These are phyloP conservation scores for Plasmodium ovale DNA, from an alignment of 169 alveolate species.

Conservation along the genomic window DNA sequence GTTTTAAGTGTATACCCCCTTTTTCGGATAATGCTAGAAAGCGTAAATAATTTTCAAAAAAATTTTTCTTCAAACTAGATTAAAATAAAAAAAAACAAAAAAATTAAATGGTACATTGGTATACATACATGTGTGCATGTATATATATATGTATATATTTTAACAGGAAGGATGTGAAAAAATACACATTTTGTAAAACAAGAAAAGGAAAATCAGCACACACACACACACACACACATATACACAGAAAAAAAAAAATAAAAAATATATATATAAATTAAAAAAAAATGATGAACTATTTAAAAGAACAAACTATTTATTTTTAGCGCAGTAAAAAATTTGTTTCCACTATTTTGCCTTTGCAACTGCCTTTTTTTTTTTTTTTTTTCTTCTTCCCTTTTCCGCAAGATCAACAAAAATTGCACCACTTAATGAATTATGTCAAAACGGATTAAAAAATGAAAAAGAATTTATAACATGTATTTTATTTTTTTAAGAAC, in stretches of 20 bases:
- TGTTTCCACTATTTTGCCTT: neutral
- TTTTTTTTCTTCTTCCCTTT: neutral
- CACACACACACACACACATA: constrained; percentile 12
- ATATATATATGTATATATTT: too few species aligned
- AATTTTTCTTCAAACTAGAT: too few species aligned
- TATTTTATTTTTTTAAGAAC: neutral
- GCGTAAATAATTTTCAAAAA: too few species aligned
- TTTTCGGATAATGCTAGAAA: too few species aligned
- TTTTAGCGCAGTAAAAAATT: neutral
- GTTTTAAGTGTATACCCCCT: too few species aligned
- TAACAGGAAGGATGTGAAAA: neutral
- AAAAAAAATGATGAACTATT: neutral
- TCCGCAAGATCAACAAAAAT: neutral
- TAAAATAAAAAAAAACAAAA: too few species aligned
- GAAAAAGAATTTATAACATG: neutral
- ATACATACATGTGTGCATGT: too few species aligned
- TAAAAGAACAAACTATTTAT: neutral
- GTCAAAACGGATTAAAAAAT: neutral
- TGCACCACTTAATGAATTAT: neutral
- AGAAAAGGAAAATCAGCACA: neutral
- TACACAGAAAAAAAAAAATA: neutral
- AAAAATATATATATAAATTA: neutral
- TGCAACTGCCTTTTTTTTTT: neutral
- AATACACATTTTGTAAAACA: neutral
- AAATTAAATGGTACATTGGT: too few species aligned